These are phyloP conservation scores for Physaria fendleri DNA, from an alignment of 345 rosid genomes.

Conservation along the genomic window DNA sequence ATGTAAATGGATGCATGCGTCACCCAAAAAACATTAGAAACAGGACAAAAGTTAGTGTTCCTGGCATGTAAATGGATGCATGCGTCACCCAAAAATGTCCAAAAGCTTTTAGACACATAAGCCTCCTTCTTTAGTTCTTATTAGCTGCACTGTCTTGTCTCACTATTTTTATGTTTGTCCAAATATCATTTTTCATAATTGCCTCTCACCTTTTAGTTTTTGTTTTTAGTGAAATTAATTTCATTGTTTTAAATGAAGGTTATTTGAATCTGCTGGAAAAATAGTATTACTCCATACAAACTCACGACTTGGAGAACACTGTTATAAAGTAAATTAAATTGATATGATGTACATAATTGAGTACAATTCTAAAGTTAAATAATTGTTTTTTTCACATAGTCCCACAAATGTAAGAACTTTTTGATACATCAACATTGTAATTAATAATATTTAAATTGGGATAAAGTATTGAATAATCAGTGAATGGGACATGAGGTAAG, in stretches of 20 bases:
- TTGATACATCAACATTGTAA: constrained; percentile 7
- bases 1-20: constrained; percentile 8
- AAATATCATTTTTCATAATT: not conserved
- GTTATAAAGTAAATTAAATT: not conserved
- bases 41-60: constrained; percentile 11
- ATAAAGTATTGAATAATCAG: constrained; percentile 1
- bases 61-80: constrained; percentile 4
- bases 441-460: not conserved
- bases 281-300: not conserved
- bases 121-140: not conserved
- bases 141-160: constrained; percentile 11
- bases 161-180: not conserved
- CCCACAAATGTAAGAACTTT: constrained; percentile 6
- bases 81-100: constrained; percentile 12
- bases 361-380: not conserved
- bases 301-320: not conserved
- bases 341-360: not conserved
- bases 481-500: constrained; percentile 22
- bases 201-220: constrained; percentile 1
- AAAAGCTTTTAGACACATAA: constrained; percentile 9
- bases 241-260: not conserved
- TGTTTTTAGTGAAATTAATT: not conserved
- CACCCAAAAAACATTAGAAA: constrained; percentile 12
- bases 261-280: not conserved
- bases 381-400: not conserved